These are phyloP conservation scores for Barbarea vulgaris DNA, from an alignment of 345 rosid genomes.

Conservation along the genomic window DNA sequence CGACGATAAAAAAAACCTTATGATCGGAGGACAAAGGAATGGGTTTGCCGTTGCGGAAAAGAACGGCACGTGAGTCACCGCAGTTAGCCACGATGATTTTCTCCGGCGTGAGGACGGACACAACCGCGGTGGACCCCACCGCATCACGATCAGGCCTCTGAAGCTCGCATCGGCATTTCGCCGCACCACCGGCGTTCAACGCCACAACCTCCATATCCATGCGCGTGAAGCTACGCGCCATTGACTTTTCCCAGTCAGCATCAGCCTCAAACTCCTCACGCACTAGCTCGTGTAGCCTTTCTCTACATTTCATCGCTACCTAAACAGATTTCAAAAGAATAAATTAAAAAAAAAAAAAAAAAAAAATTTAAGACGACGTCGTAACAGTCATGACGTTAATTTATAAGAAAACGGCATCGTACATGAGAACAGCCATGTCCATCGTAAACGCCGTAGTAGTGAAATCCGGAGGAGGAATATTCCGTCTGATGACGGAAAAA, in stretches of 20 bases:
- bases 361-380: not conserved
- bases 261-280: constrained; percentile 51
- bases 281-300: constrained; percentile 67
- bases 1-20: constrained; percentile 52
- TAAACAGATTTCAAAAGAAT: not conserved
- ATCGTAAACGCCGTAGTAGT: constrained; percentile 73
- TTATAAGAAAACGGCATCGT: constrained; percentile 1
- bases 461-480: constrained; percentile 37
- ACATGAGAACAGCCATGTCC: constrained; percentile 87
- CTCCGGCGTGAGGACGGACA: constrained; percentile 65
- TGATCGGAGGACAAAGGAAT: constrained; percentile 82
- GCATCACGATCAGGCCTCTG: constrained; percentile 71
- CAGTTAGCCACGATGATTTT: constrained; percentile 80
- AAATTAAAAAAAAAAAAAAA: not conserved
- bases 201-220: constrained; percentile 65
- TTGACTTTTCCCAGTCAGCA: constrained; percentile 53
- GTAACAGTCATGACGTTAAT: not conserved
- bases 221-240: constrained; percentile 66
- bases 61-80: constrained; percentile 95
- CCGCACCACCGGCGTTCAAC: constrained; percentile 20
- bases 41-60: constrained; percentile 70
- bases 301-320: constrained; percentile 71
- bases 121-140: constrained; percentile 91
- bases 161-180: constrained; percentile 66
- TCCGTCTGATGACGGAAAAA: constrained; percentile 37